Base-by-base conservation (phyloP, 805 yeast species). In the Candida bentonensis region DNA sequence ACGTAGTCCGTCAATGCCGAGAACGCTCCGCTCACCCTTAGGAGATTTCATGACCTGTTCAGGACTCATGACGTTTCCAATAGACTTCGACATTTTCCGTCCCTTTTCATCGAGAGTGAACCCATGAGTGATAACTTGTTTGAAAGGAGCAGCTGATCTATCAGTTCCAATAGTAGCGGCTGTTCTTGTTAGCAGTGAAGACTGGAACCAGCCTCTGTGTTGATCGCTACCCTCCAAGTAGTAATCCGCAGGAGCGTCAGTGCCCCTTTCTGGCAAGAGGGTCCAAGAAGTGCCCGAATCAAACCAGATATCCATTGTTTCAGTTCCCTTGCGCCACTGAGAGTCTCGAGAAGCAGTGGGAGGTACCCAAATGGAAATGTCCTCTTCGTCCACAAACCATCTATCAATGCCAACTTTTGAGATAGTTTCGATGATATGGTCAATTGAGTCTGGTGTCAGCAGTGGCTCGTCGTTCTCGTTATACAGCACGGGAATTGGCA, bases 291-390 rank as follows among this genome's bases (percentile, higher is more conserved):
- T 76, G 0, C 99, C 99, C 33, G 95, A 82, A 61, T 92, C 99
- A 64, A 92, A 89, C 99, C 99, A 92, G 17, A 92, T 98, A 63
- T 92, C 99, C 87, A 92, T 82, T 0, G 98, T 92, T 53, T 92
- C 98, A 39, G 68, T 73, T 1, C 95, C 89, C 54, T 84, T 81
- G 21, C 56, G 55, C 49, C 69, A 82, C 2, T 65, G 53, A 2
- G 53, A 45, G 0, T 77, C 79, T 23, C 64, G 54, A 15, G 42
- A 42, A 22, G 43, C 41, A 5, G 61, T 52, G 2, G 65, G 67
- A 0, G 96, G 96, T 15, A 92, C 59, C 96, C 96, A 92, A 48
- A 75, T 69, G 3, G 62, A 49, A 40, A 79, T 64, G 41, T 74
- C 73, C 0, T 56, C 60, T 44, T 73, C 76, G 1, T 57, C 61